Base-by-base conservation (phyloP, 2,329 filamentous ascomycete genomes). In the Trichothecium sympodiale region DNA sequence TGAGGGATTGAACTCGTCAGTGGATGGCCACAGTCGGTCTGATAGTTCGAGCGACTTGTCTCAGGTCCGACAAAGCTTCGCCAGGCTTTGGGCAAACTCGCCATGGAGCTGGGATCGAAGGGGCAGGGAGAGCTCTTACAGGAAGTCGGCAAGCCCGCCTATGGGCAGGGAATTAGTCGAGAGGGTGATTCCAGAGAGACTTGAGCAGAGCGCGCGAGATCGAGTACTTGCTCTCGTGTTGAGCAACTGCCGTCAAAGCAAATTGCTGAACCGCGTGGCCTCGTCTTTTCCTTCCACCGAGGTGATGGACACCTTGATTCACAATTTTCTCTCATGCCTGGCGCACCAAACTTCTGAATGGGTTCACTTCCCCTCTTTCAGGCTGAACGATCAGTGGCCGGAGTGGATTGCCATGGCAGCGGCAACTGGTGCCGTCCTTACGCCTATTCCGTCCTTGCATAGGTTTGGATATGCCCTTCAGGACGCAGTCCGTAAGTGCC, bases 161-260 rank as follows among this genome's bases (percentile, higher is more conserved):
- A 51, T 60, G 32, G 54, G 53, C 33, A 46, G 55, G 30, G 55
- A 54, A 40, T 51, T 52, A 17, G 42, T 62, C 14, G 54, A 62
- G 42, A 56, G 59, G 32, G 55, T 67, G 10, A 46, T 66, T 29
- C 47, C 54, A 3, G 64, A 69, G 29, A 64, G 56, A 31, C 45
- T 74, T 14, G 61, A 67, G 18, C 50, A 57, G 17, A 56, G 65
- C 5, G 64, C 60, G 15, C 67, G 77, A 4, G 80, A 85, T 51
- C 68, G 67, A 32, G 67, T 83, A 2, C 59, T 85, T 37, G 76
- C 71, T 9, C 65, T 83, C 39, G 70, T 83, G 2, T 57, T 84
- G 26, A 64, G 67, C 34, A 74, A 69, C 4, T 78, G 71, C 45
- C 69, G 67, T 32, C 61, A 60, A 28, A 61, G 61, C 42, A 56